Percentiles rank a stretch among this genome's conserved stretches.
These are phyloP conservation scores for Arabidopsis thaliana DNA, from an alignment of 345 rosid genomes.

Conservation along the genomic window DNA sequence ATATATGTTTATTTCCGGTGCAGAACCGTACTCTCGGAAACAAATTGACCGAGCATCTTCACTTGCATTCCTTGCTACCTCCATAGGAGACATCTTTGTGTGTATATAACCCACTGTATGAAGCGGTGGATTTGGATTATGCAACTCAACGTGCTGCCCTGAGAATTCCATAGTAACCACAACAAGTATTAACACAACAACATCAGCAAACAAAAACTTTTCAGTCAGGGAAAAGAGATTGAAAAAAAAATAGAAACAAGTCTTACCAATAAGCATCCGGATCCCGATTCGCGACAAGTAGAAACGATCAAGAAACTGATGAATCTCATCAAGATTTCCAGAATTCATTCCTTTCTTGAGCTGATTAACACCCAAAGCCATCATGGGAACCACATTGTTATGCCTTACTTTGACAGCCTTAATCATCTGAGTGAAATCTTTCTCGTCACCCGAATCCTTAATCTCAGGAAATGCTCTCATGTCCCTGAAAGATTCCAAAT, in stretches of 20 bases:
- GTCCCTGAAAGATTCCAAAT: constrained; percentile 94
- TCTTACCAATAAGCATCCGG: constrained; percentile 86
- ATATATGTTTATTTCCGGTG: constrained; percentile 77
- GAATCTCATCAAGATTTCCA: constrained; percentile 81
- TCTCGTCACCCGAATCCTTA: constrained; percentile 70
- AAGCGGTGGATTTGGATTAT: constrained; percentile 88
- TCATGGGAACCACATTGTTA: constrained; percentile 94
- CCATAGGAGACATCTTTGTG: constrained; percentile 95
- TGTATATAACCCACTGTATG: constrained; percentile 85
- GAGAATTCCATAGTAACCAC: constrained; percentile 39
- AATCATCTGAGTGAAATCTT: constrained; percentile 87
- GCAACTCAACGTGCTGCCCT: constrained; percentile 99
- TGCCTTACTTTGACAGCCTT: constrained; percentile 97
- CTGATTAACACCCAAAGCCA: constrained; percentile 98
- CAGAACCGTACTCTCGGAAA: constrained; percentile 85
- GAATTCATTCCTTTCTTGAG: constrained; percentile 70
- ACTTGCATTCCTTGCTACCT: constrained; percentile 82
- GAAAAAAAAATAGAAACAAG: neutral
- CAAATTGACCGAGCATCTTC: constrained; percentile 92
- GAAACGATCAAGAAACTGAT: constrained; percentile 93
- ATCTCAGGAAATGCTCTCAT: constrained; percentile 85
- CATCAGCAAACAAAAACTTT: neutral
- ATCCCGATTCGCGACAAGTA: constrained; percentile 94
- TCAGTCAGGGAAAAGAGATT: neutral
- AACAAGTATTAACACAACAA: neutral